phyloP scores from a whole-genome alignment of 305 asterid species.

The Solanum aculeatissimum region DNA sequence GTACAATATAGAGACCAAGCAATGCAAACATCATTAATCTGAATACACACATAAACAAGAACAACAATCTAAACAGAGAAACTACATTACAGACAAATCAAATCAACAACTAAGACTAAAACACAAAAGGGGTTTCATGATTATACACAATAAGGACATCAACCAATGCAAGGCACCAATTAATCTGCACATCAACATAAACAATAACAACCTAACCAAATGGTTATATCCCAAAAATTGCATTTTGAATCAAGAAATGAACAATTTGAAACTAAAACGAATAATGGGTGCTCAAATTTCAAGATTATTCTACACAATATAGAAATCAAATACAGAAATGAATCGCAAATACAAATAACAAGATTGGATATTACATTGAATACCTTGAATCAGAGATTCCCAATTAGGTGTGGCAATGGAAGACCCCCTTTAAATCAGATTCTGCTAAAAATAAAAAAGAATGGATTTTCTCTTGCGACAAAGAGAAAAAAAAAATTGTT shows the following conservation, averaged over 20 bases:
- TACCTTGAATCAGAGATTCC: neutral
- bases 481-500: neutral
- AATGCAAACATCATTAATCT: neutral
- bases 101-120: neutral
- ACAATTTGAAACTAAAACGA: neutral
- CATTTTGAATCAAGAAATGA: neutral
- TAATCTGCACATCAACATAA: neutral
- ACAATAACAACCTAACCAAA: neutral
- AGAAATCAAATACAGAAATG: neutral
- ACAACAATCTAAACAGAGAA: neutral
- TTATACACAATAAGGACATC: neutral
- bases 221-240: neutral
- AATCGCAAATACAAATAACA: neutral
- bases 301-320: neutral
- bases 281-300: neutral
- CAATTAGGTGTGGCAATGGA: neutral
- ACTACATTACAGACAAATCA: neutral
- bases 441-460: neutral
- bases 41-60: neutral
- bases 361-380: neutral
- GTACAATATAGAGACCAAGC: neutral
- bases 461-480: neutral
- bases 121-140: neutral
- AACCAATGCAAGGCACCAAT: neutral
- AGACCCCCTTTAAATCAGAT: neutral